Evolutionary conservation across 495 filamentous ascomycete species (phyloP), one percentile per base, ranked within the genome.

Genomic region (Parachaetomium inaequale): DNA sequence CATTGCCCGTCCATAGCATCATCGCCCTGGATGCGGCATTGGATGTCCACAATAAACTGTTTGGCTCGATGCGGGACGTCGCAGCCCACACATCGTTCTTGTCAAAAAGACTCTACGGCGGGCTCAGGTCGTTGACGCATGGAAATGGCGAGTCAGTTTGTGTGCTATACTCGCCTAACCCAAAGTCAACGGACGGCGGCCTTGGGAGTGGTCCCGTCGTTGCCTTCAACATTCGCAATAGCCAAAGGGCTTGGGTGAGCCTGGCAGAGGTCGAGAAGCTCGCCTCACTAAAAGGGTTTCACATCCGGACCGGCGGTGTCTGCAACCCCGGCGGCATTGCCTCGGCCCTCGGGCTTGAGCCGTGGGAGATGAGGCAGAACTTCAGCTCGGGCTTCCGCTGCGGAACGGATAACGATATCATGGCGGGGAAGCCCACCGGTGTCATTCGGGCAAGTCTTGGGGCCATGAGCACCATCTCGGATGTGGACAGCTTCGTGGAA

Each of bases 241-340:
- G 80, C 38, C 71, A 78, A 4, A 88, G 88, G 0, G 79, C 82
- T 11, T 96, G 89, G 89, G 72, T 94, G 38, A 88, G 88, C 29
- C 88, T 93, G 63, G 81, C 85, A 0, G 92, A 96, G 66, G 84
- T 96, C 6, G 93, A 96, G 69, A 90, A 89, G 66, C 78, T 96
- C 3, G 90, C 93, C 0, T 79, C 84, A 15, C 76, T 94, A 1
- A 89, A 89, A 64, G 82, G 84, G 31, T 87, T 96, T 50, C 90
- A 96, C 66, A 72, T 96, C 10, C 81, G 93, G 4, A 92, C 90
- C 7, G 93, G 93, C 8, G 89, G 91, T 0, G 80, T 96, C 36
- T 98, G 93, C 76, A 96, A 96, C 64, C 93, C 93, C 0, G 93
- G 92, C 8, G 92, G 93, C 12, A 84, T 95, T 50, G 86, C 92